A percentile compares a stretch with the other conserved stretches of the same genome.
Evolutionary conservation across 2,329 filamentous ascomycete species (phyloP).

Genomic region (Penicillium sp.): DNA sequence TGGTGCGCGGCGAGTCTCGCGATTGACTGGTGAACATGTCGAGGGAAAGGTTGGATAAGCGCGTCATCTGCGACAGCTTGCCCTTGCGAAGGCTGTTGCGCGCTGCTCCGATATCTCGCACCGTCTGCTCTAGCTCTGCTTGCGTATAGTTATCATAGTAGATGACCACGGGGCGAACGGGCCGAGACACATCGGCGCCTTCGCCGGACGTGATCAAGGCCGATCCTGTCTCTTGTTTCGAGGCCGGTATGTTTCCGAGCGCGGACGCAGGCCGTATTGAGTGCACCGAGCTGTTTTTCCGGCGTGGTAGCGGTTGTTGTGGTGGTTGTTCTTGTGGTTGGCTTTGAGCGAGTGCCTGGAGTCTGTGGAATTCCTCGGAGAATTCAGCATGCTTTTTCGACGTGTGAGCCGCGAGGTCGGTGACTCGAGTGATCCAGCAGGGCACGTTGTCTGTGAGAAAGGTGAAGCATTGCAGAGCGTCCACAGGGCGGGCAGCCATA

Average conservation of each 20-base stretch:
- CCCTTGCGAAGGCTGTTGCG: conserved; percentile 83
- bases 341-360: conserved; percentile 20
- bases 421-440: conserved; percentile 40
- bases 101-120: conserved; percentile 74
- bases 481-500: conserved; percentile 22
- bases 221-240: conserved; percentile 16
- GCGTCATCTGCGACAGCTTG: conserved; percentile 54
- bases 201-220: conserved; percentile 31
- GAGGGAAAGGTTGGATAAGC: conserved; percentile 17
- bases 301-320: conserved; percentile 24
- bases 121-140: conserved; percentile 73
- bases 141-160: conserved; percentile 90
- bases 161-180: conserved; percentile 75
- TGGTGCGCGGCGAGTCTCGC: conserved; percentile 1
- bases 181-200: conserved; percentile 56
- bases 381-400: conserved; percentile 41
- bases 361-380: conserved; percentile 38
- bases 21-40: conserved; percentile 14
- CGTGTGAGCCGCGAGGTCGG: conserved; percentile 40
- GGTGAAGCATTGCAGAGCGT: conserved; percentile 43
- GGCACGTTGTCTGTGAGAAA: conserved; percentile 43
- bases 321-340: neutral
- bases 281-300: conserved; percentile 41
- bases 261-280: conserved; percentile 29
- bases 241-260: conserved; percentile 2